Conservation (phyloP, 345 rosid genomes). For the Nasturtium officinale region DNA sequence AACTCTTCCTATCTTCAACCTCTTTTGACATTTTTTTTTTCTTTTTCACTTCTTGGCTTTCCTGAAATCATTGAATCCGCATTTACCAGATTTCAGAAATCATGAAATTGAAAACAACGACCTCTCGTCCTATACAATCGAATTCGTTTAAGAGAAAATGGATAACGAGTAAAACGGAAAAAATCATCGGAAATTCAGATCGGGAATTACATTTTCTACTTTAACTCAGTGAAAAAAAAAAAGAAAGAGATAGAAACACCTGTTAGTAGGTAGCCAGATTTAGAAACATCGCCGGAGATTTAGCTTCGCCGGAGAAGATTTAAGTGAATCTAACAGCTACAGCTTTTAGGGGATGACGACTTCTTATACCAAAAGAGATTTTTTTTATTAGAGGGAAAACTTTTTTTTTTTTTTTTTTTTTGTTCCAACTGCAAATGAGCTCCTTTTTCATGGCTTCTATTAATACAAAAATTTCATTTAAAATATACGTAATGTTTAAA, state of each 20-base stretch:
- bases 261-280: conserved; percentile 9
- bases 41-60: no score
- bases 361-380: conserved; percentile 11
- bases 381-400: conserved; percentile 31
- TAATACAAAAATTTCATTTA: no score
- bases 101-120: neutral
- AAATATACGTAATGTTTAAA: no score
- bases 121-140: neutral
- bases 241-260: conserved; percentile 28
- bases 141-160: no score
- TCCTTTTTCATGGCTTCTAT: no score
- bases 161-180: neutral
- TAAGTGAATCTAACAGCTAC: conserved; percentile 28
- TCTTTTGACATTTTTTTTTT: conserved; percentile 86
- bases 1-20: conserved; percentile 50
- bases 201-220: conserved; percentile 27
- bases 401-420: no score
- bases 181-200: conserved; percentile 38
- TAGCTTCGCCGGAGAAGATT: conserved; percentile 30
- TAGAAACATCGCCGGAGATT: conserved; percentile 32
- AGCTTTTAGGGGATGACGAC: conserved; percentile 15
- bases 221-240: conserved; percentile 23
- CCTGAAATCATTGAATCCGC: conserved; percentile 18
- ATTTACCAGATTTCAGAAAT: neutral
- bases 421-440: conserved; percentile 33